These are phyloP conservation scores for Zea luxurians DNA, from an alignment of 176 grass and related monocot species.

Conservation along the genomic window DNA sequence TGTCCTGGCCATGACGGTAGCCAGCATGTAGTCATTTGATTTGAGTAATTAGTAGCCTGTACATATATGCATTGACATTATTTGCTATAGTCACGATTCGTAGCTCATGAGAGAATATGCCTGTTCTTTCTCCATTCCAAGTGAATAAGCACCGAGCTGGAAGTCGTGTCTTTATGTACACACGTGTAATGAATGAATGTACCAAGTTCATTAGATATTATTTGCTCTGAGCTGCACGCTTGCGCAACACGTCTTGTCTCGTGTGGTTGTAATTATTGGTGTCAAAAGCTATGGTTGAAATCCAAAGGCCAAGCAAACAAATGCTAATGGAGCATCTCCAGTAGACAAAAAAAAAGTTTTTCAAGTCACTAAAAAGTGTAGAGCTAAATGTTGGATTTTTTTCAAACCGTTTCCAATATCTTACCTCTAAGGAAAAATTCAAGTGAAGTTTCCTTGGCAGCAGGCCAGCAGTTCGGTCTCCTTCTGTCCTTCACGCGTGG, in stretches of 20 bases:
- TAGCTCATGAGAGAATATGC: background rate
- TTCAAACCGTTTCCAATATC: no score
- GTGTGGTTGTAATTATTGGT: no score
- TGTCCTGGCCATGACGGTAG: background rate
- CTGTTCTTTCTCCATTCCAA: background rate
- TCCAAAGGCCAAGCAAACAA: no score
- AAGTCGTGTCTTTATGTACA: background rate
- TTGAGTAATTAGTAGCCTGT: conserved; percentile 15
- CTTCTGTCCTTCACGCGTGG: no score
- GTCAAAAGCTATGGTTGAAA: no score
- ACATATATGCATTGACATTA: conserved; percentile 35
- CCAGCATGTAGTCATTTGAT: conserved; percentile 17
- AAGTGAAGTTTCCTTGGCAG: no score
- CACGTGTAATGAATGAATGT: background rate
- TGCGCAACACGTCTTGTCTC: background rate
- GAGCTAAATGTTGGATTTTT: no score
- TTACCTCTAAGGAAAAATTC: no score
- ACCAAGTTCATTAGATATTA: background rate
- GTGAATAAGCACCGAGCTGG: background rate
- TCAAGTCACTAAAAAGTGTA: no score
- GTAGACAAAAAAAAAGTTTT: no score
- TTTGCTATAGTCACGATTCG: background rate
- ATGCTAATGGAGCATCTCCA: no score
- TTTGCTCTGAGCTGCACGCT: background rate
- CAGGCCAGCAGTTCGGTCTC: no score